These are phyloP conservation scores for Spizellomyces sp. DNA, from an alignment of 192 early-diverging fungal species.

Conservation along the genomic window DNA sequence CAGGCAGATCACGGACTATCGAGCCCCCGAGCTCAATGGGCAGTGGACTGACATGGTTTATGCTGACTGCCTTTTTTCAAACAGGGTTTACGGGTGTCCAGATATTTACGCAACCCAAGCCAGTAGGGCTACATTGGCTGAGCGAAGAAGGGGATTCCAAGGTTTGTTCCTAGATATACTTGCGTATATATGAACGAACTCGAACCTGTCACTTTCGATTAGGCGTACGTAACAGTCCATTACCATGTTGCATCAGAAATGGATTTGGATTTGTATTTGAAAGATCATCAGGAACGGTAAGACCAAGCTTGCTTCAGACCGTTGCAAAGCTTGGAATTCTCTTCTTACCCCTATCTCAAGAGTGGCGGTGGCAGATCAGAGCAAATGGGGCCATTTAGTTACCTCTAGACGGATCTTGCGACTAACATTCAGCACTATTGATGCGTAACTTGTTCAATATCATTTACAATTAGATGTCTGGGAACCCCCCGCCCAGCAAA, in stretches of 20 bases:
- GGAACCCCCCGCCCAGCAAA: too few species aligned
- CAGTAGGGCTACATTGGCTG: conserved; percentile 50
- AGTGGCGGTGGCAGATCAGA: conserved; percentile 33
- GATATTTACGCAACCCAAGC: conserved; percentile 49
- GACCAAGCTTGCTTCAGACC: neutral
- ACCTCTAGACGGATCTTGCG: conserved; percentile 42
- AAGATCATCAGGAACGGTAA: conserved; percentile 31
- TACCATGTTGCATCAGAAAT: conserved; percentile 46
- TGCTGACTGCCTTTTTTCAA: neutral
- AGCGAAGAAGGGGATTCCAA: conserved; percentile 48
- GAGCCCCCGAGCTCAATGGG: neutral
- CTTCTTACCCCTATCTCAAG: neutral
- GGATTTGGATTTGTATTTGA: conserved; percentile 44
- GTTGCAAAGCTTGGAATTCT: neutral
- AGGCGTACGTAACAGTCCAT: conserved; percentile 46
- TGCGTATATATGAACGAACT: too few species aligned
- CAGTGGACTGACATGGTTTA: neutral
- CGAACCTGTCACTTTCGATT: neutral
- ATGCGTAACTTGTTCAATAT: neutral
- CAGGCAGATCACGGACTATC: too few species aligned
- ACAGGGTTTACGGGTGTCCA: conserved; percentile 45
- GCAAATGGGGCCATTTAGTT: conserved; percentile 37
- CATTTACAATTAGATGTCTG: too few species aligned
- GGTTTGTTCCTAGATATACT: conserved; percentile 3
- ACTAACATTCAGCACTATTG: conserved; percentile 23